Evolutionary conservation across 2,329 filamentous ascomycete species (phyloP).

Genomic region (Hymenoscyphus linearis): DNA sequence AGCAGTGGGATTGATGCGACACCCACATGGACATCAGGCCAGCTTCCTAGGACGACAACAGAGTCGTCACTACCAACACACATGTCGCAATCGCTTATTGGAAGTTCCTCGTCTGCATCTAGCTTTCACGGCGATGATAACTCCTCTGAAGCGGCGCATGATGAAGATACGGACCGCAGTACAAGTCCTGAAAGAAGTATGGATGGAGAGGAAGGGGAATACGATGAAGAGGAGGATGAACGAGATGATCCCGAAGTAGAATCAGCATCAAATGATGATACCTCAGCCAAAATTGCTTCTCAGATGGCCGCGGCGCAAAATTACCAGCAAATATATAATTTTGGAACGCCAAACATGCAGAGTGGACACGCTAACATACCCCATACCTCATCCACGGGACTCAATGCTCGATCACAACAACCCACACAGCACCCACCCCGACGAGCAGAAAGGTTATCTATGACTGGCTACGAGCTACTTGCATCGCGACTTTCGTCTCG

Average conservation of each 20-base stretch:
- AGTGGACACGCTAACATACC: conserved; percentile 32
- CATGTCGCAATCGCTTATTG: conserved; percentile 26
- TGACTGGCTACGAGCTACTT: conserved; percentile 58
- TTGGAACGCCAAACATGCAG: conserved; percentile 36
- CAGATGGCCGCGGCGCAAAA: conserved; percentile 30
- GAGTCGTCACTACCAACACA: conserved; percentile 11
- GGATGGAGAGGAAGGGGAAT: conserved; percentile 27
- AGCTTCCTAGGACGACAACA: conserved; percentile 6
- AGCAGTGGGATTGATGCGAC: neutral
- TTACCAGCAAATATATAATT: conserved; percentile 21
- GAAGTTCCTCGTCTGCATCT: conserved; percentile 31
- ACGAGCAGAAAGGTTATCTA: conserved; percentile 39
- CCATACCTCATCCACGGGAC: conserved; percentile 33
- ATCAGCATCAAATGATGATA: conserved; percentile 16
- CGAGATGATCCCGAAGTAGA: conserved; percentile 5
- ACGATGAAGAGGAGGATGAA: conserved; percentile 7
- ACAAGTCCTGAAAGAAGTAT: conserved; percentile 40
- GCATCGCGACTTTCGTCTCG: conserved; percentile 46
- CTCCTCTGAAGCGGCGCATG: conserved; percentile 29
- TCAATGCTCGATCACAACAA: conserved; percentile 35
- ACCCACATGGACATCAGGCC: neutral
- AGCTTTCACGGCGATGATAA: conserved; percentile 33
- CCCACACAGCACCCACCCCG: conserved; percentile 21
- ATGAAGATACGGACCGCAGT: conserved; percentile 40
- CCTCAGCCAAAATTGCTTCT: conserved; percentile 28